Evolutionary conservation across 129 eudicot genomes (phyloP), one percentile per base, ranked within the genome.

Genomic region (Saussurea involucrata): DNA sequence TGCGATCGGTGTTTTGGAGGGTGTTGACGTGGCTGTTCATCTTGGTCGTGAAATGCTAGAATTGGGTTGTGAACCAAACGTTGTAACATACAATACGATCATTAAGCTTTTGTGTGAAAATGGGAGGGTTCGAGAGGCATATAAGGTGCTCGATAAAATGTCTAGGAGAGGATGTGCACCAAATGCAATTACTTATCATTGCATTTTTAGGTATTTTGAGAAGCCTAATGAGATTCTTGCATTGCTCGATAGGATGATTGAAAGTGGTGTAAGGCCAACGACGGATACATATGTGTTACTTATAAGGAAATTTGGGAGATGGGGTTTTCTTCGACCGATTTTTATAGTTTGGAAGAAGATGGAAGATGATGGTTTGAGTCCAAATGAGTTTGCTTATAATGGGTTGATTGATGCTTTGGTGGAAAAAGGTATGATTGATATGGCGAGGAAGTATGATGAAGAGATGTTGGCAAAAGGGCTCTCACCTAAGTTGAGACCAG

Each of bases 251-350:
- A 80, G 92, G 88, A 95, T 91, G 98, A 75, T 79, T 63, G 90
- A 87, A 15, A 85, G 79, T 69, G 98, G 97, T 27, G 89, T 89
- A 64, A 68, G 68, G 5, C 97, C 97, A 0, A 86, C 27, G 76
- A 83, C 89, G 86, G 99, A 92, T 40, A 95, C 97, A 0, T 95
- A 88, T 88, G 97, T 92, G 17, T 79, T 92, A 95, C 96, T 95
- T 72, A 77, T 95, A 86, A 86, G 94, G 79, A 95, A 95, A 71
- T 95, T 91, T 82, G 98, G 96, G 81, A 89, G 96, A 71, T 95
- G 98, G 97, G 97, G 98, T 60, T 95, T 91, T 82, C 92, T 95
- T 55, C 80, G 96, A 74, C 98, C 98, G 0, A 85, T 92, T 82
- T 85, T 89, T 53, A 73, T 81, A 63, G 77, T 95, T 63, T 91